A percentile compares a stretch with the other conserved stretches of the same genome.
Conservation (phyloP, 352 stramenopile genomes). For the Pseudoperonospora humuli region DNA sequence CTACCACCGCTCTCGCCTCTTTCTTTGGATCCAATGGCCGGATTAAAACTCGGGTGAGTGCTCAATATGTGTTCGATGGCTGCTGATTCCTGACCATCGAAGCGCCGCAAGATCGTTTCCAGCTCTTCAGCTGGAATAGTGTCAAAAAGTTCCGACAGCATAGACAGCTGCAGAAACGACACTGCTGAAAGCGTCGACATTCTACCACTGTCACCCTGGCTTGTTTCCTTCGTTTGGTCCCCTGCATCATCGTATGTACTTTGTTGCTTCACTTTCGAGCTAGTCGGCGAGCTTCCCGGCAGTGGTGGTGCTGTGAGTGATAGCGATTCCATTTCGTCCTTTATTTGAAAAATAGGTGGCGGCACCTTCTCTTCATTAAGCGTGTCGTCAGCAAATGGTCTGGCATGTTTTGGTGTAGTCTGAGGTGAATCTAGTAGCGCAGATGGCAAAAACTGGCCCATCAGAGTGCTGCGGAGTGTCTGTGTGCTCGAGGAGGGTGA, state of each 20-base stretch:
- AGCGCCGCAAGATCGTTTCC: slow-evolving; percentile 39
- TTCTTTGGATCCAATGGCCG: slow-evolving; percentile 23
- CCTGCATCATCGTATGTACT: slow-evolving; percentile 12
- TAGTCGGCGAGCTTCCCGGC: slow-evolving; percentile 10
- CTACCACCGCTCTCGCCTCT: slow-evolving; percentile 14
- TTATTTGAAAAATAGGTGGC: slow-evolving; percentile 8
- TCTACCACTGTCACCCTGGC: slow-evolving; percentile 23
- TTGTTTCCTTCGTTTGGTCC: slow-evolving; percentile 26
- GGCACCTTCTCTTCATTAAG: slow-evolving; percentile 28
- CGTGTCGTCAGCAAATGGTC: slow-evolving; percentile 17
- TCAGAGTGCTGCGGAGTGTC: slow-evolving; percentile 57
- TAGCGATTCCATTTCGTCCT: slow-evolving; percentile 27
- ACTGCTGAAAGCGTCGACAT: slow-evolving; percentile 16
- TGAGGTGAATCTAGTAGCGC: slow-evolving; percentile 75
- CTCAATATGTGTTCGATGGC: slow-evolving; percentile 64
- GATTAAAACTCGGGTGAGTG: slow-evolving; percentile 67
- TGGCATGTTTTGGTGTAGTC: slow-evolving; percentile 50
- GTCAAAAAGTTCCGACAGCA: slow-evolving; percentile 69
- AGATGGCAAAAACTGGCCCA: slow-evolving; percentile 75
- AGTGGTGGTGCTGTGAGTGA: slow-evolving; percentile 17
- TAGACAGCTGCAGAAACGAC: slow-evolving; percentile 50
- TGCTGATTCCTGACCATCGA: slow-evolving; percentile 39
- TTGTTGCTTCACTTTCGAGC: slow-evolving; percentile 19
- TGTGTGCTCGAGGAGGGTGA: slow-evolving; percentile 49
- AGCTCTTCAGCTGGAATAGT: slow-evolving; percentile 58